Percentiles rank a stretch among this genome's conserved stretches.
Evolutionary conservation across 345 rosid species (phyloP).

Genomic region (Gossypium mustelinum): DNA sequence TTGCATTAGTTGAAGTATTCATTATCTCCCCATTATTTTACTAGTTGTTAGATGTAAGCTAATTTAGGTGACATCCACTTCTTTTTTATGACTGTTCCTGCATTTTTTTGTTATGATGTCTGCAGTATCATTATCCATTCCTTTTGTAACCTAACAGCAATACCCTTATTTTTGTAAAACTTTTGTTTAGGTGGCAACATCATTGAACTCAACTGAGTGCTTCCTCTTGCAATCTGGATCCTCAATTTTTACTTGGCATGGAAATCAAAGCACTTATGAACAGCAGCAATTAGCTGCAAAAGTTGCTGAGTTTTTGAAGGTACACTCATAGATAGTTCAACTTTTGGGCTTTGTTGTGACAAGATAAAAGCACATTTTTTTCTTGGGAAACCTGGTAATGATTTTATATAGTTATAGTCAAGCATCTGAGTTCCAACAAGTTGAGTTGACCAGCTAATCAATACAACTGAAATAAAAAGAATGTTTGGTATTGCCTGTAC

Average conservation of each 20-base stretch:
- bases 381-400: constrained; percentile 3
- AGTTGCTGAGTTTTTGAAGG: constrained; percentile 88
- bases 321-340: constrained; percentile 18
- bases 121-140: not conserved
- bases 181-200: constrained; percentile 68
- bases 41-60: not conserved
- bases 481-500: not conserved
- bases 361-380: not conserved
- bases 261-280: constrained; percentile 87
- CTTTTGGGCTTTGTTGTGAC: constrained; percentile 9
- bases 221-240: constrained; percentile 97
- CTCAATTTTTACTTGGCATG: constrained; percentile 85
- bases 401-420: not conserved
- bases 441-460: not conserved
- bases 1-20: no score
- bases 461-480: not conserved
- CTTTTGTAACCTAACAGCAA: not conserved
- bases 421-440: not conserved
- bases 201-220: constrained; percentile 78
- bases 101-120: not conserved
- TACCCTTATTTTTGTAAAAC: constrained; percentile 6
- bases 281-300: constrained; percentile 86
- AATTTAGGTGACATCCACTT: not conserved
- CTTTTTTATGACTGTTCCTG: not conserved
- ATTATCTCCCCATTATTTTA: not conserved